Conservation (phyloP, 306 rosid genomes). For the Rosa chinensis region DNA sequence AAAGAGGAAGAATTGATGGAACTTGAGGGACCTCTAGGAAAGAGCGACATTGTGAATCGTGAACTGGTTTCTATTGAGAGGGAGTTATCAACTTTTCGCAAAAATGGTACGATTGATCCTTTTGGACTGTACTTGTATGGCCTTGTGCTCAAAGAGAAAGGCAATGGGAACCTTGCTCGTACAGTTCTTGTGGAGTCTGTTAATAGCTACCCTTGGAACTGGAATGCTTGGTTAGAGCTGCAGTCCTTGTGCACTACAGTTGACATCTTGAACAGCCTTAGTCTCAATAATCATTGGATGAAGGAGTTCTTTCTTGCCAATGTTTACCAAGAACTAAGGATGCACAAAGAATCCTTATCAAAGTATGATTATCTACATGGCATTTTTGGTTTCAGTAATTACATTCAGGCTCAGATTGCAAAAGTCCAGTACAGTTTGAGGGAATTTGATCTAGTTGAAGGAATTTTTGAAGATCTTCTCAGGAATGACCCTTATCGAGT, state of each 20-base stretch:
- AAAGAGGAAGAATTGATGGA: constrained; percentile 96
- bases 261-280: constrained; percentile 72
- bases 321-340: constrained; percentile 85
- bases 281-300: constrained; percentile 96
- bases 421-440: constrained; percentile 89
- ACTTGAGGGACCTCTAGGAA: constrained; percentile 95
- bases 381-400: constrained; percentile 75
- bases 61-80: constrained; percentile 84
- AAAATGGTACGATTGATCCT: constrained; percentile 72
- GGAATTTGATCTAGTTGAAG: constrained; percentile 94
- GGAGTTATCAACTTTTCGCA: constrained; percentile 79
- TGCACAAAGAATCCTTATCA: constrained; percentile 73
- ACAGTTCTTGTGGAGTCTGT: constrained; percentile 88
- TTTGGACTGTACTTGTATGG: constrained; percentile 89
- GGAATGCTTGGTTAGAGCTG: constrained; percentile 97
- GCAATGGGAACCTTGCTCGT: constrained; percentile 73
- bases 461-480: constrained; percentile 87
- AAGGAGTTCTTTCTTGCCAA: constrained; percentile 90
- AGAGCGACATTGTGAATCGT: constrained; percentile 64
- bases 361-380: constrained; percentile 74
- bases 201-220: constrained; percentile 97
- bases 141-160: constrained; percentile 86
- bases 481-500: constrained; percentile 94
- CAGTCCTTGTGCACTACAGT: constrained; percentile 73
- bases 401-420: constrained; percentile 93